Conservation (phyloP, 2,329 filamentous ascomycete species). For the Cladosporium sp. region DNA sequence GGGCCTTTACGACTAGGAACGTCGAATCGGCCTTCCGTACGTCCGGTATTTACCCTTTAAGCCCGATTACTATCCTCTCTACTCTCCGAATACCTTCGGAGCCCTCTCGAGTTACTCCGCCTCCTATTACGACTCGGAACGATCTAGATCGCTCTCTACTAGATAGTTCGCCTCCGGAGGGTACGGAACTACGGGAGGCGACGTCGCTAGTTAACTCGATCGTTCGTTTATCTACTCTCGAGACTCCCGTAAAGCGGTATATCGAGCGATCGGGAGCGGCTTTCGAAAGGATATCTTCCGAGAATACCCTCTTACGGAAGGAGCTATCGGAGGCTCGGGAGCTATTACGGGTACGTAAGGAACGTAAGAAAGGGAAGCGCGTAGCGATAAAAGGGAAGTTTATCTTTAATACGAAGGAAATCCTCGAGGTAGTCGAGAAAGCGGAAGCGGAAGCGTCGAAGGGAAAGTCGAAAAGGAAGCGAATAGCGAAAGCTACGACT, state of each 20-base stretch:
- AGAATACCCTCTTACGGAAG: background rate
- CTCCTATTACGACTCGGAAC: background rate
- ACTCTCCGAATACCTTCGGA: background rate
- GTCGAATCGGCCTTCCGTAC: constrained; percentile 6
- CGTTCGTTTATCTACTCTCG: constrained; percentile 1
- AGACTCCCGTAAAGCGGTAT: background rate
- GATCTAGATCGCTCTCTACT: background rate
- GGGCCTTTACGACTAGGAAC: constrained; percentile 7
- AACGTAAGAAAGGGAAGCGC: no score
- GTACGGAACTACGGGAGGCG: constrained; percentile 12
- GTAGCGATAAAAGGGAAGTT: no score
- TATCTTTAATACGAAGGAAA: no score
- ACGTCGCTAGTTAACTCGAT: constrained; percentile 7
- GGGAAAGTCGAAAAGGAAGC: no score
- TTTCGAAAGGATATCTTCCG: background rate
- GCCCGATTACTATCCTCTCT: constrained; percentile 10
- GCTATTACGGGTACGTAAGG: no score
- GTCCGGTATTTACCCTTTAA: constrained; percentile 9
- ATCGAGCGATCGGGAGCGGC: background rate
- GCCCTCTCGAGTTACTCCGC: background rate
- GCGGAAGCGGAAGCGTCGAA: no score
- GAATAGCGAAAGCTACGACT: no score
- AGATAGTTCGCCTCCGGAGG: constrained; percentile 5
- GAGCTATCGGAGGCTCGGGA: background rate
- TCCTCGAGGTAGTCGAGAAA: no score